Base-by-base conservation (phyloP, 345 rosid species). In the Boechera divaricarpa region DNA sequence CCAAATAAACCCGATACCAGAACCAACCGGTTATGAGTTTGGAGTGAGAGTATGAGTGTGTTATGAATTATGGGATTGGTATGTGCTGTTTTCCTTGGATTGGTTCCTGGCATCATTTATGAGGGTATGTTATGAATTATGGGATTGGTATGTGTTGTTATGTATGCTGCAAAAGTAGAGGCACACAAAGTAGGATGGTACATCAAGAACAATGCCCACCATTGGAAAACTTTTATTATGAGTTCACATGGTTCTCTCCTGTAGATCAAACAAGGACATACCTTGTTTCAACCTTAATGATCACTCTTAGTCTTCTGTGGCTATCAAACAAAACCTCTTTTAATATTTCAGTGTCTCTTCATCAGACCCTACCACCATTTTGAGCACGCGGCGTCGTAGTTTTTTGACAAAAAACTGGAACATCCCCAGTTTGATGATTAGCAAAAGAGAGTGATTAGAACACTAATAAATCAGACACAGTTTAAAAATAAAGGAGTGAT, bases 181-280 rank as follows among this genome's bases (percentile, higher is more conserved):
- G 74, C 69, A 78, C 63, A 66, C 29, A 67, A 52, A 78, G 74
- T 73, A 31, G 44, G 74, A 67, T 33, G 74, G 82, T 78, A 73
- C 78, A 67, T 59, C 4, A 67, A 67, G 59, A 73, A 73, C 81
- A 72, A 72, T 66, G 57, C 26, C 74, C 77, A 78, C 77, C 69
- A 53, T 44, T 73, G 74, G 70, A 18, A 78, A 78, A 33, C 33
- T 53, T 45, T 72, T 24, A 67, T 77, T 9, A 77, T 64, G 73
- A 64, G 64, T 67, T 78, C 82, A 78, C 82, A 73, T 72, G 82
- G 82, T 73, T 73, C 16, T 9, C 24, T 73, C 65, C 78, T 79
- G 82, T 79, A 79, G 74, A 67, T 59, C 26, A 16, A 72, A 79
- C 82, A 72, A 78, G 81, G 81, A 67, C 81, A 78, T 67, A 41